Evolutionary conservation across 2,329 filamentous ascomycete genomes (phyloP).

Genomic region (Penicillium sp.): DNA sequence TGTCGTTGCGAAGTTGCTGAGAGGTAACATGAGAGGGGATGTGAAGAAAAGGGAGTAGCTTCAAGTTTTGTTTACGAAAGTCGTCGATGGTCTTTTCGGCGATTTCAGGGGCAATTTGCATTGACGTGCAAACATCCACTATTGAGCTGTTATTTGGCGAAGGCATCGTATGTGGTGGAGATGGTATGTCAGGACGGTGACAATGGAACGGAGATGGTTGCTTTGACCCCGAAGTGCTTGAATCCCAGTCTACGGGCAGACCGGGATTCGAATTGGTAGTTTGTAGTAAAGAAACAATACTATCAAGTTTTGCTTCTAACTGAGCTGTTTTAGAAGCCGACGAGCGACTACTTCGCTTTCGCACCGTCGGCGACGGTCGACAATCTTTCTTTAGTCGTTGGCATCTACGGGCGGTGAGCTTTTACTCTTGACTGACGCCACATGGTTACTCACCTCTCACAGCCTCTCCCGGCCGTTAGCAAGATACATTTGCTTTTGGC

Average conservation of each 20-base stretch:
- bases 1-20: constrained; percentile 28
- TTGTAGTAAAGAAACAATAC: constrained; percentile 31
- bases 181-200: neutral
- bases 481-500: constrained; percentile 51
- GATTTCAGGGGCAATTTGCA: constrained; percentile 16
- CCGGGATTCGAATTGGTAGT: constrained; percentile 16
- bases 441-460: constrained; percentile 26
- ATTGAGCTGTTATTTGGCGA: neutral
- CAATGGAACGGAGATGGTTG: neutral
- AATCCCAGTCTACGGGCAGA: constrained; percentile 17
- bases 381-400: constrained; percentile 45
- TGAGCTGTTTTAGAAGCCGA: constrained; percentile 22
- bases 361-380: constrained; percentile 36
- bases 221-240: neutral
- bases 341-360: constrained; percentile 31
- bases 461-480: constrained; percentile 25
- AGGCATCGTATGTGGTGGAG: neutral
- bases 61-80: constrained; percentile 27
- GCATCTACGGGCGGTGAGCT: constrained; percentile 34
- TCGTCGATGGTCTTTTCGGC: constrained; percentile 18
- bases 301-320: constrained; percentile 32
- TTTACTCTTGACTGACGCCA: neutral
- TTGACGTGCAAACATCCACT: constrained; percentile 10
- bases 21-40: constrained; percentile 24
- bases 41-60: constrained; percentile 29